Percentiles rank a stretch among this genome's conserved stretches.
These are phyloP conservation scores for Sugiyamaella qingdaonensis DNA, from an alignment of 805 yeast species.

Conservation along the genomic window DNA sequence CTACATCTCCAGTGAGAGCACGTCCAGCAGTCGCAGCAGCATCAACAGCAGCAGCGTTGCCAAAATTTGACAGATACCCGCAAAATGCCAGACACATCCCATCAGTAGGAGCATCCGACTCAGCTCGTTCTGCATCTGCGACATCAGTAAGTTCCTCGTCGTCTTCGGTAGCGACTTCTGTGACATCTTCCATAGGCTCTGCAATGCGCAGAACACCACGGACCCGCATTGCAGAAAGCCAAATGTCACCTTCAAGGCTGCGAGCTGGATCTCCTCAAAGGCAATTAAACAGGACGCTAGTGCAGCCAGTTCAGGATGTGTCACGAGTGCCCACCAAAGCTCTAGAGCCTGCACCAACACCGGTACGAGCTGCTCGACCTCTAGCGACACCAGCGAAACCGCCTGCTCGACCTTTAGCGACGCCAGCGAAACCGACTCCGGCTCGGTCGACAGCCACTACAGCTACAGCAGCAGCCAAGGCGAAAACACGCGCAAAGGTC, in stretches of 20 bases:
- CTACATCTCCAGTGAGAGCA: not conserved
- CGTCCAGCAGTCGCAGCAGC: not conserved
- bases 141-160: not conserved
- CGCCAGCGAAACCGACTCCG: not conserved
- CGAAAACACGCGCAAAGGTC: not conserved
- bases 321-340: not conserved
- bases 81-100: no score
- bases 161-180: not conserved
- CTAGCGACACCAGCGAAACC: not conserved
- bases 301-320: no score
- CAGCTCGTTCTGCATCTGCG: not conserved
- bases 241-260: not conserved
- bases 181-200: not conserved
- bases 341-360: not conserved
- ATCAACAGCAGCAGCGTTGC: not conserved
- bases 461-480: slow-evolving; percentile 1
- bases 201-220: not conserved
- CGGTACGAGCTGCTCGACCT: not conserved
- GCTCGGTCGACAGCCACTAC: not conserved
- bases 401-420: not conserved
- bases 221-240: not conserved
- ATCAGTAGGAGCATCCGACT: no score
- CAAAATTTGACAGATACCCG: no score
- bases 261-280: not conserved
- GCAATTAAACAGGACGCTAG: no score